A percentile compares a stretch with the other conserved stretches of the same genome.
phyloP scores from a whole-genome alignment of 202 grass and related monocot genomes.

The Zizania palustris region DNA sequence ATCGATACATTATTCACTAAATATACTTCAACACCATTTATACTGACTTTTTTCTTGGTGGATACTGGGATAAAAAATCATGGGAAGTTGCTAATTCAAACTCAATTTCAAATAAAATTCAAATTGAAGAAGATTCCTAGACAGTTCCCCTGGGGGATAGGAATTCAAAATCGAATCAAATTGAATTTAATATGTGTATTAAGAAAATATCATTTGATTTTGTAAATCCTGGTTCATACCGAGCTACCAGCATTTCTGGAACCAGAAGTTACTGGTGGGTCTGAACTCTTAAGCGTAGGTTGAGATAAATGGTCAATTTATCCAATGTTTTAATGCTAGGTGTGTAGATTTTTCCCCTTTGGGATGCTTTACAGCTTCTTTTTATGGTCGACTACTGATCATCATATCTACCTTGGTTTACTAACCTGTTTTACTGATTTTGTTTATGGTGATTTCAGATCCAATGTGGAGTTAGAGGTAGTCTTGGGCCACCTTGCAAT shows the following conservation, averaged over 20 bases:
- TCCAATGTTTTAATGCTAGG: conserved; percentile 1
- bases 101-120: neutral
- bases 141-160: neutral
- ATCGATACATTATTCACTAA: conserved; percentile 13
- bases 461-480: conserved; percentile 79
- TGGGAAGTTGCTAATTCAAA: neutral
- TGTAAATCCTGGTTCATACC: neutral
- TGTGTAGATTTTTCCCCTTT: neutral
- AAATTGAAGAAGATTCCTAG: neutral
- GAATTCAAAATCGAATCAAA: conserved; percentile 30
- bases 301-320: conserved; percentile 14
- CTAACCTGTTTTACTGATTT: conserved; percentile 12
- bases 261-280: neutral
- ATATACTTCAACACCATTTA: conserved; percentile 15
- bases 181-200: neutral
- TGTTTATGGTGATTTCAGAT: conserved; percentile 58
- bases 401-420: conserved; percentile 5
- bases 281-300: conserved; percentile 18
- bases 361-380: neutral
- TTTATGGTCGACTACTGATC: neutral
- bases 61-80: neutral
- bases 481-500: conserved; percentile 89
- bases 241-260: conserved; percentile 25
- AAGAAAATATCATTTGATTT: conserved; percentile 17
- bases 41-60: neutral